phyloP scores from a whole-genome alignment of 208 protist genomes.

The Trypanosoma vivax region DNA sequence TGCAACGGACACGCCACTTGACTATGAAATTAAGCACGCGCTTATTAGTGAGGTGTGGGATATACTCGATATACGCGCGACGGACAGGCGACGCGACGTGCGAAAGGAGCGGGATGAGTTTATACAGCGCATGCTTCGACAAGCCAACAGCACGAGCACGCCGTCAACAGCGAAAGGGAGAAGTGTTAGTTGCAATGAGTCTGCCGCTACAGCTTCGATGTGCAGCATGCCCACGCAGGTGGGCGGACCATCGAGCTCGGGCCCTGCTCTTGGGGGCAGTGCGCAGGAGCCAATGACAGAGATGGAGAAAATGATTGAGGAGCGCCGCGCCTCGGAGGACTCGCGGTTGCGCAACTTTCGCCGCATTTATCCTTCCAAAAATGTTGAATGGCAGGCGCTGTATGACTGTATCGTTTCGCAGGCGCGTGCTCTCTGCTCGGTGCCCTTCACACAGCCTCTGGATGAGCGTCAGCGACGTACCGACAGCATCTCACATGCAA shows the following conservation, averaged over 20 bases:
- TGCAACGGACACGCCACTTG: slow-evolving; percentile 87
- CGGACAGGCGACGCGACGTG: slow-evolving; percentile 55
- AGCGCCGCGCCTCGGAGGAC: slow-evolving; percentile 61
- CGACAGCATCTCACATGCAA: background rate
- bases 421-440: slow-evolving; percentile 19
- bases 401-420: slow-evolving; percentile 64
- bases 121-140: slow-evolving; percentile 66
- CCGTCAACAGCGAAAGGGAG: slow-evolving; percentile 3
- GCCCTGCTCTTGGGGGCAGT: background rate
- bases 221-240: background rate
- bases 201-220: background rate
- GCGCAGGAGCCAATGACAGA: slow-evolving; percentile 2
- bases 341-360: slow-evolving; percentile 68
- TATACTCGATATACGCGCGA: slow-evolving; percentile 79
- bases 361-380: slow-evolving; percentile 69
- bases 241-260: background rate
- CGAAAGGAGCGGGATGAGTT: slow-evolving; percentile 72
- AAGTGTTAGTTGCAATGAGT: background rate
- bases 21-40: slow-evolving; percentile 88
- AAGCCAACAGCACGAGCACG: slow-evolving; percentile 10
- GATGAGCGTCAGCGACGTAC: slow-evolving; percentile 15
- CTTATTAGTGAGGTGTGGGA: slow-evolving; percentile 84
- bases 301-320: slow-evolving; percentile 11
- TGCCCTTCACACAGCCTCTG: slow-evolving; percentile 1
- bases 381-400: slow-evolving; percentile 49